Conservation (phyloP, 2,329 filamentous ascomycete species). For the Alternaria conjuncta region DNA sequence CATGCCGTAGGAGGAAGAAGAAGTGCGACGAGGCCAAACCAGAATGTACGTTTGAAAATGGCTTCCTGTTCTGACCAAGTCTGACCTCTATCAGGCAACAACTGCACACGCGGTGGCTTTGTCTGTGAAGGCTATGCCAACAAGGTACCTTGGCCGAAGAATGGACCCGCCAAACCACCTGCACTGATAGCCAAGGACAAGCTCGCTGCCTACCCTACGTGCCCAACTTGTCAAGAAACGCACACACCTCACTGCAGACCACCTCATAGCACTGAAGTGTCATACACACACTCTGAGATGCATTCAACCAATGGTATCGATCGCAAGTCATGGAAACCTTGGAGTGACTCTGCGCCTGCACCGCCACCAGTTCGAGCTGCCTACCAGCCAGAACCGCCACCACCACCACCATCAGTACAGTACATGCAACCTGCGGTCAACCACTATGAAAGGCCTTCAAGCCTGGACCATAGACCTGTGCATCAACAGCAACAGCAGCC, state of each 20-base stretch:
- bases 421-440: conserved; percentile 28
- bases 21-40: conserved; percentile 97
- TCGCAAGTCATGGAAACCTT: conserved; percentile 32
- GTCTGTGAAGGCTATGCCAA: conserved; percentile 89
- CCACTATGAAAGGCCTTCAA: conserved; percentile 27
- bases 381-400: conserved; percentile 27
- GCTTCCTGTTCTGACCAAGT: neutral
- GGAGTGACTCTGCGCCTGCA: conserved; percentile 23
- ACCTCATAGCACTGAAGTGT: conserved; percentile 5
- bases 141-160: conserved; percentile 78
- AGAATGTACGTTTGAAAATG: conserved; percentile 73
- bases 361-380: conserved; percentile 30
- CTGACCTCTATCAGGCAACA: conserved; percentile 58
- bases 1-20: conserved; percentile 91
- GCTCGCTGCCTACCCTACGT: conserved; percentile 28
- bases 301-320: conserved; percentile 31
- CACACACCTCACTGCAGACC: conserved; percentile 43
- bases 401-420: conserved; percentile 18
- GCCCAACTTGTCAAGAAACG: conserved; percentile 25
- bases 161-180: conserved; percentile 66
- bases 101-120: conserved; percentile 90
- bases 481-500: conserved; percentile 30
- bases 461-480: conserved; percentile 32
- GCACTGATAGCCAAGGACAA: conserved; percentile 84
- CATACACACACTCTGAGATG: conserved; percentile 28